Conservation (phyloP, 139 green algal species). For the Micractinium sp. region DNA sequence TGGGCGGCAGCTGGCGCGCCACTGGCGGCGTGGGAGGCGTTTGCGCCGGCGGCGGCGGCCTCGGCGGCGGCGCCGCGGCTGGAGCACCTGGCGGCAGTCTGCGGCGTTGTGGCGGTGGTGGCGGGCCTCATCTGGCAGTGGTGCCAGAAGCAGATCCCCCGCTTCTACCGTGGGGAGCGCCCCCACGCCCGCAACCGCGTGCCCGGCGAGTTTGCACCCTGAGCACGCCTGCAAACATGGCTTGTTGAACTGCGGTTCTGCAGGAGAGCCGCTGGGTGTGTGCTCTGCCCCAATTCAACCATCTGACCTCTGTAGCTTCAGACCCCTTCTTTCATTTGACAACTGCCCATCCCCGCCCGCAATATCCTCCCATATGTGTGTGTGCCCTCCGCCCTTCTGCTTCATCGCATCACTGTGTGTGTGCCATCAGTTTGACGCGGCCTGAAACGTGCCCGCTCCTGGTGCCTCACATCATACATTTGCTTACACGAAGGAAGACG, state of each 20-base stretch:
- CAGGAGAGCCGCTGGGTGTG: too few relatives aligned
- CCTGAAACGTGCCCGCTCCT: too few relatives aligned
- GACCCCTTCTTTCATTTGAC: too few relatives aligned
- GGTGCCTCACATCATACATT: too few relatives aligned
- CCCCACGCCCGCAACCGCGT: slow-evolving; percentile 35
- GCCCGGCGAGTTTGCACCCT: slow-evolving; percentile 28
- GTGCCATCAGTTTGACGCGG: too few relatives aligned
- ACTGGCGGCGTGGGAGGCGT: not conserved
- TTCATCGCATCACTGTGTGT: too few relatives aligned
- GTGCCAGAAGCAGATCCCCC: not conserved
- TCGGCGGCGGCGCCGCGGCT: not conserved
- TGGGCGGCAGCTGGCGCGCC: not conserved
- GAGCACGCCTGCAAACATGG: not conserved
- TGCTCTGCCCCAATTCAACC: too few relatives aligned
- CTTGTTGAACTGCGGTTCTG: not conserved
- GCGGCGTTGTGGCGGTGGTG: not conserved
- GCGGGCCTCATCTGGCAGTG: not conserved
- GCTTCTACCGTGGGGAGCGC: slow-evolving; percentile 30
- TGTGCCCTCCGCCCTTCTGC: too few relatives aligned
- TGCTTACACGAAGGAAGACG: too few relatives aligned
- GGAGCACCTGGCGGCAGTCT: not conserved
- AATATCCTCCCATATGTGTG: too few relatives aligned
- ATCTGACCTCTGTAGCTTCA: too few relatives aligned
- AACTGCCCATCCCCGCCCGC: too few relatives aligned
- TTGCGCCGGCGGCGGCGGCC: not conserved